Conservation (phyloP, 495 filamentous ascomycete genomes). For the Elasticomyces elasticus region DNA sequence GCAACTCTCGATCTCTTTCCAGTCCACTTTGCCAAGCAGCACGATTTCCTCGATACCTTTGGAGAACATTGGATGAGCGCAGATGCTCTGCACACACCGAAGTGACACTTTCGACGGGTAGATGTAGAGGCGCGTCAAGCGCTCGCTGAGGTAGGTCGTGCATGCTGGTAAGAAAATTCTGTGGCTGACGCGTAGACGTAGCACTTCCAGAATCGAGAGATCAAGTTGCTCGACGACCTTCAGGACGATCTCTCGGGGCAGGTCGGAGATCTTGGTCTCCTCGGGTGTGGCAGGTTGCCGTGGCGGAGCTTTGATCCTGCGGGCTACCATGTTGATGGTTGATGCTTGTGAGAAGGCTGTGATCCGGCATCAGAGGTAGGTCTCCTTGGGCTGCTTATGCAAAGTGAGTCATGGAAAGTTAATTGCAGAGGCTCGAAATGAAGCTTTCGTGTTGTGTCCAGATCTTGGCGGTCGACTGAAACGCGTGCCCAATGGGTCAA, state of each 20-base stretch:
- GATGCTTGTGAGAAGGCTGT: slow-evolving; percentile 1
- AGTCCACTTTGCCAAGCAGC: slow-evolving; percentile 16
- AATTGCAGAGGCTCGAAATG: not conserved
- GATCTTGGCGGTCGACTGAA: too few relatives aligned
- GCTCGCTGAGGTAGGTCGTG: not conserved
- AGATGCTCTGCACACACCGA: not conserved
- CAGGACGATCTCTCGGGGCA: not conserved
- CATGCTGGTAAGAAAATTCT: not conserved
- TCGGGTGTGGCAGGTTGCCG: not conserved
- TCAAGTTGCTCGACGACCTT: not conserved
- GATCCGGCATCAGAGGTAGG: not conserved
- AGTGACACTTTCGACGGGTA: not conserved
- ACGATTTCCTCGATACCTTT: slow-evolving; percentile 1
- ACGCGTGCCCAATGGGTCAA: not conserved
- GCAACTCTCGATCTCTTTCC: slow-evolving; percentile 26
- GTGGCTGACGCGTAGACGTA: not conserved
- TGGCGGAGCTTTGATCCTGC: not conserved
- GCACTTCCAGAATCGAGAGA: not conserved
- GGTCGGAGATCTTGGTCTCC: not conserved
- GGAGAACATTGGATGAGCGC: not conserved
- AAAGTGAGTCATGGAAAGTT: not conserved
- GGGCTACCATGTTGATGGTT: not conserved
- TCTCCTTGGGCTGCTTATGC: not conserved
- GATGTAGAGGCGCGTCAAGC: not conserved
- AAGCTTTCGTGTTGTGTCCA: not conserved